Percentiles rank a stretch among this genome's conserved stretches.
These are phyloP conservation scores for Picea mariana DNA, from an alignment of 83 land plant genomes.

Conservation along the genomic window DNA sequence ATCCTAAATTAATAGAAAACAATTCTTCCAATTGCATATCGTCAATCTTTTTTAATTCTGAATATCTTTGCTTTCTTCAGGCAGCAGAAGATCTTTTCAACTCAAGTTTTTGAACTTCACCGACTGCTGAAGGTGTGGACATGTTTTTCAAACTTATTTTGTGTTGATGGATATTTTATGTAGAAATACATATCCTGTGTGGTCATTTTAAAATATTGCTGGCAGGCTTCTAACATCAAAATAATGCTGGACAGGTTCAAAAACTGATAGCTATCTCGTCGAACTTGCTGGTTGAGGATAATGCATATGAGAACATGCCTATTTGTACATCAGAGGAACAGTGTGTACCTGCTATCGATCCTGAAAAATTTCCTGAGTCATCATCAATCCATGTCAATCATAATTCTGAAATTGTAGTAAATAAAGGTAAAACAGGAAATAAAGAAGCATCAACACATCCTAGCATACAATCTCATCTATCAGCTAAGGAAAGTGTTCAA, in stretches of 20 bases:
- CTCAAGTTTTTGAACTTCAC: conserved; percentile 18
- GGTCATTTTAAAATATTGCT: background rate
- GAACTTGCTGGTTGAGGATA: background rate
- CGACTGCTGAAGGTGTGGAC: conserved; percentile 11
- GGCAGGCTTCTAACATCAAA: background rate
- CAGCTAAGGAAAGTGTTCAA: conserved; percentile 4
- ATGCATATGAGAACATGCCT: background rate
- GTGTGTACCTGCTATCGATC: conserved; percentile 2
- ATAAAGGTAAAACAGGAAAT: background rate
- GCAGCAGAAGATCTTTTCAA: conserved; percentile 17
- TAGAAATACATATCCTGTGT: background rate
- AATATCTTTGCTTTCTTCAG: background rate
- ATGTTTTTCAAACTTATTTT: too few relatives aligned
- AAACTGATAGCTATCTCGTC: conserved; percentile 12
- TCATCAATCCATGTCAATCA: background rate
- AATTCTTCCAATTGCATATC: background rate
- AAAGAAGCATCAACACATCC: background rate
- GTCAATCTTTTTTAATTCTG: background rate
- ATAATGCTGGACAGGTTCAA: conserved; percentile 1
- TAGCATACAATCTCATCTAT: background rate
- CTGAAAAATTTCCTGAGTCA: background rate
- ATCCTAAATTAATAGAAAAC: background rate
- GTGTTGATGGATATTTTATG: background rate
- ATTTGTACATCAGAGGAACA: conserved; percentile 7
- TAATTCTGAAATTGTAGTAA: background rate